Base-by-base conservation (phyloP, 106 monocot species). In the Triglochin maritima region DNA sequence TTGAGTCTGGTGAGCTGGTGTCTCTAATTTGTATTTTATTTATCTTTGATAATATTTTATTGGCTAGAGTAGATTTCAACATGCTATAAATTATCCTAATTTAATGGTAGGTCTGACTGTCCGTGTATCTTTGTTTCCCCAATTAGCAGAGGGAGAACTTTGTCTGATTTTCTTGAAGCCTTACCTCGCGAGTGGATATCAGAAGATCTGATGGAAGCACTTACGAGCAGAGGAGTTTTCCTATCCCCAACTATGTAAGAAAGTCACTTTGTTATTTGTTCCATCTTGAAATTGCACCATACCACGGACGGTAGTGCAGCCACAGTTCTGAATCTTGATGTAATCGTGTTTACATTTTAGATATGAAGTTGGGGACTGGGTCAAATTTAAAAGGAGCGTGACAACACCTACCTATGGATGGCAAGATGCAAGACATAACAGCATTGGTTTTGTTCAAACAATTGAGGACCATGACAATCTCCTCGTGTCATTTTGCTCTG, bases 181-280 rank as follows among this genome's bases (percentile, higher is more conserved):
- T 72, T 98, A 6, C 98, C 98, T 75, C 83, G 98, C 71, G 98
- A 98, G 76, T 98, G 98, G 98, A 98, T 98, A 59, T 88, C 88
- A 44, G 98, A 98, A 84, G 92, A 92, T 56, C 69, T 98, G 68
- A 86, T 98, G 89, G 98, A 98, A 82, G 85, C 88, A 16, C 84
- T 98, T 53, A 73, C 53, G n/a, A 70, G 54, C 56, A 91, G 79
- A 84, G 88, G 92, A 70, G 86, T 98, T 81, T 77, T 82, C 72
- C 79, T 98, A 10, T 92, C 98, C 57, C 86, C 92, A 72, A 98
- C 92, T 15, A 75, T 88, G 98, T 98, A 84, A 79, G 77, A 75
- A 13, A 10, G 61, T 66, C 47, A 60, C 41, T 5, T 49, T 54
- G 60, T 44, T 47, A 44, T 46, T 50, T 7, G 17, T 10, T 50